Conservation (phyloP, 2,329 filamentous ascomycete species). For the Alternaria viburni region DNA sequence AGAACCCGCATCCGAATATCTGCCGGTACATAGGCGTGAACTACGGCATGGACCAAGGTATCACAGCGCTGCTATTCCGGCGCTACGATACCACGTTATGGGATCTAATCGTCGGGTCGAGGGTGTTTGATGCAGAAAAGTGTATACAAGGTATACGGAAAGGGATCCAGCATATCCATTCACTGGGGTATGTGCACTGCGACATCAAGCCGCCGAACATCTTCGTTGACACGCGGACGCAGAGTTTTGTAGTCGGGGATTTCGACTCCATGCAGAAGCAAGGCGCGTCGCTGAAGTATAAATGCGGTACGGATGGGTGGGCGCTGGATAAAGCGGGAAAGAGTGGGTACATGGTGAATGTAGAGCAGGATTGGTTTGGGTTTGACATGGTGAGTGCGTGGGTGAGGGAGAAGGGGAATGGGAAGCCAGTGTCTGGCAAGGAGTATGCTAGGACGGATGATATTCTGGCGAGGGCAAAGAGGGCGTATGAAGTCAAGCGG, state of each 20-base stretch:
- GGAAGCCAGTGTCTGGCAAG: not conserved
- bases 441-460: not conserved
- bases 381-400: conserved; percentile 1
- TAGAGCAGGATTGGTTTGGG: conserved; percentile 4
- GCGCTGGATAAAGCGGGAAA: not conserved
- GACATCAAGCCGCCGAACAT: conserved; percentile 13
- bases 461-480: not conserved
- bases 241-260: not conserved
- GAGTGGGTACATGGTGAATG: not conserved
- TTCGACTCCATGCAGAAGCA: not conserved
- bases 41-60: not conserved
- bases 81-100: not conserved
- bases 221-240: not conserved
- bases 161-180: conserved; percentile 7
- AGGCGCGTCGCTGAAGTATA: not conserved
- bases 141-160: not conserved
- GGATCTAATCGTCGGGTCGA: not conserved
- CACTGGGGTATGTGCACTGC: conserved; percentile 2
- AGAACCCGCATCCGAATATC: not conserved
- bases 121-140: not conserved
- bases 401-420: not conserved
- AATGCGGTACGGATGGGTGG: not conserved
- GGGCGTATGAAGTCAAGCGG: not conserved
- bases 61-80: not conserved
- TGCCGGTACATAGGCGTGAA: not conserved